Base-by-base conservation (phyloP, 129 eudicot species). In the Tagetes erecta region DNA sequence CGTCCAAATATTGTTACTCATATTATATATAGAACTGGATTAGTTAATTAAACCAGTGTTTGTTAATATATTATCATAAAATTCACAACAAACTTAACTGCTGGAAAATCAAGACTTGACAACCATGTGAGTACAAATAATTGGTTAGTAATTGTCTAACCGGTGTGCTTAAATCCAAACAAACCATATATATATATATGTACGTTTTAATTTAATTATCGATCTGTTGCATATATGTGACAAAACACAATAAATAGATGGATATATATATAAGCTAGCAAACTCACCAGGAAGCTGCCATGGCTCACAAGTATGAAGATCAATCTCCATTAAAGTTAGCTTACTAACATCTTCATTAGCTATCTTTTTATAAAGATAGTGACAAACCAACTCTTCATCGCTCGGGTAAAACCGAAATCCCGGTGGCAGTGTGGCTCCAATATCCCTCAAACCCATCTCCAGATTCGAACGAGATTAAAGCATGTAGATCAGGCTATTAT, bases 261-360 rank as follows among this genome's bases (percentile, higher is more conserved):
- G n/a, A 47, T 9, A 13, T n/a, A 8, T 8, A 9, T 46, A 9
- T 47, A 5, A n/a, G n/a, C n/a, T n/a, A n/a, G n/a, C 12, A 13
- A 60, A 64, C 68, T 64, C 82, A 92, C 98, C 98, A 51, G 98
- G 98, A 78, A 92, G 98, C 80, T 92, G 96, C 98, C 98, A 92
- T 79, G 98, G 98, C 85, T 92, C 98, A 87, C 96, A 89, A 66
- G 87, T 84, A 80, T 92, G 98, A 11, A 92, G 93, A 68, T 92
- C 98, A 74, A 92, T 89, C 27, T 92, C 96, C 35, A 89, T 82
- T 41, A 93, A 76, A 75, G 92, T 93, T 2, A 87, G 91, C 70
- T 77, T 84, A 0, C 82, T 68, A 70, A 84, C 85, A 46, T 90
- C 85, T 74, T 87, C 91, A 79, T 87, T 88, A 13, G 90, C 82